A percentile compares a stretch with the other conserved stretches of the same genome.
Evolutionary conservation across 2,329 filamentous ascomycete genomes (phyloP).

Genomic region (Stachybotrys elegans): DNA sequence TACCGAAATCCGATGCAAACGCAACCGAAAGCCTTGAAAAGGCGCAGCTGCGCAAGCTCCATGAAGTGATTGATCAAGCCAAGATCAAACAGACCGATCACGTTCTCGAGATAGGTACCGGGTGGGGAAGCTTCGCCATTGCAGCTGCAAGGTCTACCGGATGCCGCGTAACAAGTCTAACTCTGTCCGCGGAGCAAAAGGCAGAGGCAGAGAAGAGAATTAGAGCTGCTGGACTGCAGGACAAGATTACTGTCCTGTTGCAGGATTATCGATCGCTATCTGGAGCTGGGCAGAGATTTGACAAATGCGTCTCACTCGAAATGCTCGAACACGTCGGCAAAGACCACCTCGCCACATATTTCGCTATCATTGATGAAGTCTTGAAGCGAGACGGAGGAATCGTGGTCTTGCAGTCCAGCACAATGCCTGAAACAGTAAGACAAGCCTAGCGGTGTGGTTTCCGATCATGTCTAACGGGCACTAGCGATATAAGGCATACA

Average conservation of each 20-base stretch:
- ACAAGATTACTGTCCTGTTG: constrained; percentile 57
- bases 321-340: constrained; percentile 72
- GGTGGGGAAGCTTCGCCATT: constrained; percentile 72
- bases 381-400: constrained; percentile 62
- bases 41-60: constrained; percentile 63
- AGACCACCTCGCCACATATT: constrained; percentile 64
- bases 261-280: constrained; percentile 64
- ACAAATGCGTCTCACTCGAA: constrained; percentile 71
- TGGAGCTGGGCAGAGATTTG: constrained; percentile 49
- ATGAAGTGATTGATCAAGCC: constrained; percentile 60
- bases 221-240: constrained; percentile 49
- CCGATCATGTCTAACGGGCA: background rate
- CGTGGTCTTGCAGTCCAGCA: constrained; percentile 71
- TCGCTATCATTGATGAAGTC: constrained; percentile 56
- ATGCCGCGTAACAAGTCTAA: constrained; percentile 64
- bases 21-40: constrained; percentile 32
- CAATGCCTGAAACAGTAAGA: constrained; percentile 57
- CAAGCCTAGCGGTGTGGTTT: too few species aligned
- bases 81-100: constrained; percentile 61
- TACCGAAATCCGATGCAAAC: background rate
- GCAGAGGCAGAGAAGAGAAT: constrained; percentile 63
- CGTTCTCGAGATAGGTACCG: constrained; percentile 71
- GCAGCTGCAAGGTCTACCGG: constrained; percentile 60
- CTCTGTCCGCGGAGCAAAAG: constrained; percentile 66
- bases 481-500: constrained; percentile 60